Evolutionary conservation across 768 basidiomycete species (phyloP).

Genomic region (Tulasnella sp.): DNA sequence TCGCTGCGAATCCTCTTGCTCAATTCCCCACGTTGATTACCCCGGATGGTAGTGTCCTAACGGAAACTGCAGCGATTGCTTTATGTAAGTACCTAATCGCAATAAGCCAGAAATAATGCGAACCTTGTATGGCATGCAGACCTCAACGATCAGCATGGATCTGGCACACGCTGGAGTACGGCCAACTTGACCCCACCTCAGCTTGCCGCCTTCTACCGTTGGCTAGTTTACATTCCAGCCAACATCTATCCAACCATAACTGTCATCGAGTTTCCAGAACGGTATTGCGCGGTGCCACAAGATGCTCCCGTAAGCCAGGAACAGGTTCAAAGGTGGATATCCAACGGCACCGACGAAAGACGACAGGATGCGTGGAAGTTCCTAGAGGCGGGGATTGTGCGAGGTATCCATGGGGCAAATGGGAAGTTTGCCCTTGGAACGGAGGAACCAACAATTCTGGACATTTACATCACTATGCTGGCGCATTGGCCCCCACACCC

Average conservation of each 20-base stretch:
- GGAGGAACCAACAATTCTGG: constrained; percentile 9
- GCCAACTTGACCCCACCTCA: neutral
- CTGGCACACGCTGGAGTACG: neutral
- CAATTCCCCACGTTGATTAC: constrained; percentile 13
- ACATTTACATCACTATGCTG: constrained; percentile 8
- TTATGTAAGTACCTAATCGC: neutral
- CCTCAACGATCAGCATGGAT: constrained; percentile 1
- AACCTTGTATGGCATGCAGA: neutral
- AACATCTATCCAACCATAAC: constrained; percentile 13
- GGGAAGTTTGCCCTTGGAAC: constrained; percentile 15
- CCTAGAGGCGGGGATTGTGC: constrained; percentile 2
- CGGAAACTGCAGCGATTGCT: constrained; percentile 6
- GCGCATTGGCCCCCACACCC: constrained; percentile 9
- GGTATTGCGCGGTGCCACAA: constrained; percentile 5
- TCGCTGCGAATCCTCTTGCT: constrained; percentile 3
- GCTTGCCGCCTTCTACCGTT: constrained; percentile 9
- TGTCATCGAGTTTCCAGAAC: constrained; percentile 10
- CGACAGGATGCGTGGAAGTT: constrained; percentile 5
- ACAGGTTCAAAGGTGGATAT: constrained; percentile 3
- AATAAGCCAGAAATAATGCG: neutral
- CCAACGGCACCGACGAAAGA: neutral
- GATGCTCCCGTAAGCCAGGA: neutral
- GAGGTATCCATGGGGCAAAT: neutral
- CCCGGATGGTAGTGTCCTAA: constrained; percentile 2
- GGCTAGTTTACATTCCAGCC: constrained; percentile 11